A percentile compares a stretch with the other conserved stretches of the same genome.
These are phyloP conservation scores for Colletotrichum acutatum DNA, from an alignment of 2,329 filamentous ascomycete species.

Conservation along the genomic window DNA sequence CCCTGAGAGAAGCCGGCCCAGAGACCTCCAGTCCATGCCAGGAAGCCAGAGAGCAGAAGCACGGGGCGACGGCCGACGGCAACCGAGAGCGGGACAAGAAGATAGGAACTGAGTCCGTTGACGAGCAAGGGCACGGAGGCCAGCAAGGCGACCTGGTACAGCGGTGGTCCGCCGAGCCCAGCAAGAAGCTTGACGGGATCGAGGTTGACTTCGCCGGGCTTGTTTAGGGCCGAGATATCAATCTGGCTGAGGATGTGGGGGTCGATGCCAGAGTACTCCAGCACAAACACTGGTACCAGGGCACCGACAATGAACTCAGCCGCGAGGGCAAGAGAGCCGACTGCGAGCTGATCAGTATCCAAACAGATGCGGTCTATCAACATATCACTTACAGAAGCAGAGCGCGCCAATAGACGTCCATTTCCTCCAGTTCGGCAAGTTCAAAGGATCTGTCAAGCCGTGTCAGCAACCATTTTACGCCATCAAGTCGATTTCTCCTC, in stretches of 20 bases:
- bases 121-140: slow-evolving; percentile 48
- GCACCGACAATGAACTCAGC: slow-evolving; percentile 42
- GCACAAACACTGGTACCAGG: slow-evolving; percentile 47
- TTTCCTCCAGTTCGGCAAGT: slow-evolving; percentile 45
- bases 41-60: slow-evolving; percentile 45
- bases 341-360: slow-evolving; percentile 3
- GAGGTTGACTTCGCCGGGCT: slow-evolving; percentile 35
- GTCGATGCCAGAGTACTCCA: slow-evolving; percentile 48
- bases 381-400: slow-evolving; percentile 43
- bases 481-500: background rate
- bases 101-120: slow-evolving; percentile 48
- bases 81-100: slow-evolving; percentile 52
- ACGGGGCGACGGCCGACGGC: slow-evolving; percentile 50
- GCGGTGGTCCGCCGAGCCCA: slow-evolving; percentile 41
- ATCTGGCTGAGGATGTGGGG: slow-evolving; percentile 42
- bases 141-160: slow-evolving; percentile 45
- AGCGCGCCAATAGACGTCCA: slow-evolving; percentile 43
- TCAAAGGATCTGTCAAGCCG: slow-evolving; percentile 42
- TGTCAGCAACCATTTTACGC: slow-evolving; percentile 6
- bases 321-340: slow-evolving; percentile 34
- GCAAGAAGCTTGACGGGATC: slow-evolving; percentile 45
- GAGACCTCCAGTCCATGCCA: slow-evolving; percentile 49
- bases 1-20: slow-evolving; percentile 47
- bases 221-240: slow-evolving; percentile 37
- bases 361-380: too few relatives aligned